Conservation (phyloP, 352 stramenopile genomes). For the Globisporangium middletonii region DNA sequence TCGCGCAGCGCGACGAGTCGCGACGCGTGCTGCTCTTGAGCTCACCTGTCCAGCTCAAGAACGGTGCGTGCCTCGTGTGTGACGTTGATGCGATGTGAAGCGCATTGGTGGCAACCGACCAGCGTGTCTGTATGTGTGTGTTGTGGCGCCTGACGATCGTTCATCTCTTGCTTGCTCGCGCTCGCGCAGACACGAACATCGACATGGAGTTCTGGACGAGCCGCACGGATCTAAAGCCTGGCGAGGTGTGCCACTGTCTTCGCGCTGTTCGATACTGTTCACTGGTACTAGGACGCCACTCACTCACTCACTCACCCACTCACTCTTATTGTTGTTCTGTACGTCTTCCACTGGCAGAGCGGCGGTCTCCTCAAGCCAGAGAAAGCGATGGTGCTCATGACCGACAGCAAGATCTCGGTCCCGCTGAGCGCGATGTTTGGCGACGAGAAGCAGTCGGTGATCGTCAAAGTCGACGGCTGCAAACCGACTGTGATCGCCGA, state of each 20-base stretch:
- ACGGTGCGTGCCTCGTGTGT: constrained; percentile 34
- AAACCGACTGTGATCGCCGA: constrained; percentile 79
- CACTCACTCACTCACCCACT: neutral
- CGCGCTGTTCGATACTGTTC: neutral
- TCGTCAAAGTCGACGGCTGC: constrained; percentile 83
- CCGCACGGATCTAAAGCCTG: constrained; percentile 36
- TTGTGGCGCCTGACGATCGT: neutral
- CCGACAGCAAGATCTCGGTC: constrained; percentile 79
- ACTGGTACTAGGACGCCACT: neutral
- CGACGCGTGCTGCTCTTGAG: constrained; percentile 77
- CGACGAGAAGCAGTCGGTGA: constrained; percentile 69
- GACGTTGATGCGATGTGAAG: neutral
- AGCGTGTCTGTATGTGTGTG: too few relatives aligned
- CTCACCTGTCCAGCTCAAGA: constrained; percentile 87
- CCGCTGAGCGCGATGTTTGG: constrained; percentile 77
- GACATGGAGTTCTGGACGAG: constrained; percentile 82
- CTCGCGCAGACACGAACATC: constrained; percentile 50
- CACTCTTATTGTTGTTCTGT: neutral
- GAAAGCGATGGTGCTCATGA: constrained; percentile 44
- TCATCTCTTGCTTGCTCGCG: constrained; percentile 2
- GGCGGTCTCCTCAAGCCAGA: constrained; percentile 28
- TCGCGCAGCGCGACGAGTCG: constrained; percentile 81
- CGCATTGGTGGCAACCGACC: too few relatives aligned
- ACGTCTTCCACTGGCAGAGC: constrained; percentile 17
- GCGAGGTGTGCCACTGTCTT: constrained; percentile 26